phyloP scores from a whole-genome alignment of 1,139 yeast genomes.

The Candida glucosophila region DNA sequence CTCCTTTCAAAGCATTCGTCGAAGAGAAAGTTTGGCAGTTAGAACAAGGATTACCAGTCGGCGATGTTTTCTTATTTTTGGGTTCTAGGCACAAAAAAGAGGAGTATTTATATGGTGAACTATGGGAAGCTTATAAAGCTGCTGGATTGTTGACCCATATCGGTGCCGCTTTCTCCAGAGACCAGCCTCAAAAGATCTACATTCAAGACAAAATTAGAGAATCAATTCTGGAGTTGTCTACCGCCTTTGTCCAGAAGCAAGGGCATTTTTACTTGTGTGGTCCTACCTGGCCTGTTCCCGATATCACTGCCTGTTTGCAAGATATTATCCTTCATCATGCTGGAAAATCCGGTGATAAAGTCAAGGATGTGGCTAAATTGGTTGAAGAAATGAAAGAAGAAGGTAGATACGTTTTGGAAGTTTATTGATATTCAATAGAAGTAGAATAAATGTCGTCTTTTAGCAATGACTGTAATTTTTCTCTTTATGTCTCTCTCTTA shows the following conservation, averaged over 20 bases:
- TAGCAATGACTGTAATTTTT: too few species aligned
- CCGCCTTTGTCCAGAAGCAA: constrained; percentile 66
- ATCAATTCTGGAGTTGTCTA: constrained; percentile 61
- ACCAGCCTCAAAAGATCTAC: constrained; percentile 89
- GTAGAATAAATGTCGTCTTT: too few species aligned
- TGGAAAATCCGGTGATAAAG: constrained; percentile 48
- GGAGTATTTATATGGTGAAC: constrained; percentile 92
- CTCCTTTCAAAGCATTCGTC: constrained; percentile 95
- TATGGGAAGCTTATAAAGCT: constrained; percentile 93
- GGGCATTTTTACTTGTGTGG: constrained; percentile 97
- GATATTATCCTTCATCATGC: constrained; percentile 76
- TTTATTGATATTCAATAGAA: too few species aligned
- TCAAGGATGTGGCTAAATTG: constrained; percentile 64
- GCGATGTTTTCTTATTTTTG: constrained; percentile 78
- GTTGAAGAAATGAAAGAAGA: constrained; percentile 92
- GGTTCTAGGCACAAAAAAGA: constrained; percentile 96
- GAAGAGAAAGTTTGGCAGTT: constrained; percentile 95
- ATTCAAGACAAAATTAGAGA: constrained; percentile 92
- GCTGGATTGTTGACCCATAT: constrained; percentile 90
- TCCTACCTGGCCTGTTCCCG: constrained; percentile 99
- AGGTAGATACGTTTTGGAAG: constrained; percentile 90
- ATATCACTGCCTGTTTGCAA: constrained; percentile 82
- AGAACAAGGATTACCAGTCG: constrained; percentile 81
- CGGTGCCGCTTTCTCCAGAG: constrained; percentile 98
- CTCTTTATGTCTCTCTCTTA: too few species aligned